Evolutionary conservation across 345 rosid genomes (phyloP).

Genomic region (Populus euphratica): DNA sequence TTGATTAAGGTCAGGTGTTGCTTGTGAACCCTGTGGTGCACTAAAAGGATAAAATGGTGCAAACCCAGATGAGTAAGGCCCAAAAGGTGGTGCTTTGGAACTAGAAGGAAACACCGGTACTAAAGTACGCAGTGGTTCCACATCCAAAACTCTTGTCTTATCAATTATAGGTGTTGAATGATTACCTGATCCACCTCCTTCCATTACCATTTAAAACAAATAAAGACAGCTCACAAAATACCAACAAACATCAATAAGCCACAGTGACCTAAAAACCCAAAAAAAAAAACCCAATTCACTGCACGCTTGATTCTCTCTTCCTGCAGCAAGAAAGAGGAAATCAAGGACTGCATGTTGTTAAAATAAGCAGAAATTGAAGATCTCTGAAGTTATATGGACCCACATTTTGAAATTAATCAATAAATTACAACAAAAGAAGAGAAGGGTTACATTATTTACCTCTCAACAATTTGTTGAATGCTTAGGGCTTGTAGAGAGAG

Average conservation of each 20-base stretch:
- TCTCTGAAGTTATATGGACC: not conserved
- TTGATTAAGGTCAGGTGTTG: constrained; percentile 43
- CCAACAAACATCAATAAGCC: not conserved
- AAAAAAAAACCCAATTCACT: not conserved
- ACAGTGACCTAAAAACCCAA: not conserved
- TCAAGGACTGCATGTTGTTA: not conserved
- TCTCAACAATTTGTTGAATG: not conserved
- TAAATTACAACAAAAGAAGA: constrained; percentile 3
- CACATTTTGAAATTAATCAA: not conserved
- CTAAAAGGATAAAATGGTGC: constrained; percentile 64
- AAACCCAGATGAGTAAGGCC: constrained; percentile 65
- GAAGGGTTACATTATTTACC: not conserved
- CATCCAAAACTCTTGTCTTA: constrained; percentile 67
- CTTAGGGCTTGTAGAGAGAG: not conserved
- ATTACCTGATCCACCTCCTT: constrained; percentile 39
- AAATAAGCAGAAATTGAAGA: not conserved
- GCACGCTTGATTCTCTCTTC: not conserved
- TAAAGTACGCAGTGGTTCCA: constrained; percentile 70
- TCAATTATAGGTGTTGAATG: constrained; percentile 33
- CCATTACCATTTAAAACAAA: constrained; percentile 30
- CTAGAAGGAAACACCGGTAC: constrained; percentile 51
- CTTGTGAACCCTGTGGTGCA: constrained; percentile 21
- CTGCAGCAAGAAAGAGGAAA: not conserved
- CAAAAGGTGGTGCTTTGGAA: constrained; percentile 46
- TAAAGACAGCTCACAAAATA: not conserved